Evolutionary conservation across 331 rosid genomes (phyloP), one percentile per base, ranked within the genome.

Genomic region (Quercus lobata): DNA sequence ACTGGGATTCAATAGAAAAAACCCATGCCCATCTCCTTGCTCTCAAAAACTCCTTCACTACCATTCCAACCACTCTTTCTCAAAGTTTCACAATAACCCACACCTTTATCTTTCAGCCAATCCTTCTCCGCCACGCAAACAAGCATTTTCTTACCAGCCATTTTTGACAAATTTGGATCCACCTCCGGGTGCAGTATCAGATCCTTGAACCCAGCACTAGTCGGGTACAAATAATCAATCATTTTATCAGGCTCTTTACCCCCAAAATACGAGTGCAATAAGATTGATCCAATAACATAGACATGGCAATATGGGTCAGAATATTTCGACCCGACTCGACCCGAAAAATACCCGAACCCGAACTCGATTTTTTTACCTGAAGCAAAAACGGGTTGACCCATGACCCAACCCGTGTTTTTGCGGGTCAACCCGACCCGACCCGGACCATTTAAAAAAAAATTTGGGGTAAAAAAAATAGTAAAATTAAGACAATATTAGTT

Each of bases 21-120:
- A 84, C 11, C 80, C 77, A 53, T 79, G 87, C 4, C 24, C 76
- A 54, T 83, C 87, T 8, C 65, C 81, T 76, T 70, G 7, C 46
- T 76, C 62, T 79, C 87, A 70, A 52, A 54, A 12, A 79, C 30
- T 57, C 76, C 81, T 24, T 71, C 75, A 6, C 4, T 49, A 2
- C 80, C 87, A 1, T 58, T 69, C 76, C 69, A 77, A 30, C 78
- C 78, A 7, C 75, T 82, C 32, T 35, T 34, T 2, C 55, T 46
- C 69, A 74, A 56, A 3, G 25, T 57, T 66, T 74, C 69, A 19
- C 35, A 57, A 16, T 74, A 56, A 21, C 19, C 69, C 78, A 32
- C 12, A 1, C 69, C 78, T 56, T 16, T 74, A 5, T 35, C 78
- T 57, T 11, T 74, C 14, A 74, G 55, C 78, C 32, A 1, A 57